Evolutionary conservation across 495 filamentous ascomycete species (phyloP).

Genomic region (Lepidopterella palustris): DNA sequence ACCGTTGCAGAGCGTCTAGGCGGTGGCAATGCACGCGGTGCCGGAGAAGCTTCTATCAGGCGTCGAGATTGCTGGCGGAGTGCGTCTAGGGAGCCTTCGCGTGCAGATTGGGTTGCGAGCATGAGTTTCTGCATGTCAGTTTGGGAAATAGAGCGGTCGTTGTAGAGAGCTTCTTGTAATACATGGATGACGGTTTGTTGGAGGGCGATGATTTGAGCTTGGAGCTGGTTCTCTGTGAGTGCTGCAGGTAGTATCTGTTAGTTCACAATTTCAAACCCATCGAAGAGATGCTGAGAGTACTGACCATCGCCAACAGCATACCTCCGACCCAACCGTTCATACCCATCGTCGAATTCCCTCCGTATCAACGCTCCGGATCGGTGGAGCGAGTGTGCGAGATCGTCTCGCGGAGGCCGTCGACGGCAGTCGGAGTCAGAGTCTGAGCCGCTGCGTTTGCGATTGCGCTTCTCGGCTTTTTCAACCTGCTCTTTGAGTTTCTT

Average conservation of each 20-base stretch:
- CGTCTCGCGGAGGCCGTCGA: constrained; percentile 3
- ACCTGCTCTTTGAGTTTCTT: constrained; percentile 44
- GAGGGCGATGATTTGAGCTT: constrained; percentile 33
- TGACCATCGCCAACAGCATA: constrained; percentile 31
- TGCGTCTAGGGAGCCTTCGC: constrained; percentile 30
- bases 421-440: neutral
- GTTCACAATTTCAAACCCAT: constrained; percentile 7
- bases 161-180: constrained; percentile 32
- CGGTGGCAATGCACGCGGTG: constrained; percentile 9
- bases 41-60: constrained; percentile 9
- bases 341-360: constrained; percentile 29
- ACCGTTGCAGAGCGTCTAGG: constrained; percentile 10
- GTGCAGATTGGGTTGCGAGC: constrained; percentile 28
- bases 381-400: constrained; percentile 15
- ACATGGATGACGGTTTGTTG: constrained; percentile 36
- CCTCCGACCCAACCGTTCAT: constrained; percentile 25
- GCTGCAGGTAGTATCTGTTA: constrained; percentile 20
- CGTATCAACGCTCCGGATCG: constrained; percentile 28
- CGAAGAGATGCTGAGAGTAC: constrained; percentile 3
- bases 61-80: constrained; percentile 26
- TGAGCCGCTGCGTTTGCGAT: constrained; percentile 5
- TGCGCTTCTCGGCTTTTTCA: constrained; percentile 17
- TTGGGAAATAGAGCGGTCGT: constrained; percentile 24
- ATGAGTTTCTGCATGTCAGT: constrained; percentile 29
- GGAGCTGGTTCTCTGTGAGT: constrained; percentile 33